Conservation (phyloP, 768 basidiomycete species). For the Cantharellus cinnabarinus region DNA sequence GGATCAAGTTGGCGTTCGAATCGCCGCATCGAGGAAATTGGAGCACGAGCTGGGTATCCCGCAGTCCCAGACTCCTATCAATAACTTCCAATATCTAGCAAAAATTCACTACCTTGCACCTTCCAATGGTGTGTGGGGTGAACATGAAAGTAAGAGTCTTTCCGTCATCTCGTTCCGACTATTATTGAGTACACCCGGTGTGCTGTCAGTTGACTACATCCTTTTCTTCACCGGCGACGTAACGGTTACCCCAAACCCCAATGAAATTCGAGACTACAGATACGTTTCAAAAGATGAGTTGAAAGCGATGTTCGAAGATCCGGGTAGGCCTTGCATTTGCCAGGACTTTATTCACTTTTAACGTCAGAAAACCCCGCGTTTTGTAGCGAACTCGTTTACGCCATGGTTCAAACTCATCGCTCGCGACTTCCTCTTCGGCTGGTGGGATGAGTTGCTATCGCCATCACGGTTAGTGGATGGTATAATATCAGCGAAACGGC, state of each 20-base stretch:
- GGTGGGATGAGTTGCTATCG: constrained; percentile 83
- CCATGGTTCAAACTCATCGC: constrained; percentile 99
- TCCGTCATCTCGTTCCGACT: background rate
- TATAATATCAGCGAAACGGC: constrained; percentile 38
- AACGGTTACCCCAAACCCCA: constrained; percentile 54
- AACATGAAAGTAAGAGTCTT: constrained; percentile 66
- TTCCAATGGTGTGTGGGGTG: constrained; percentile 83
- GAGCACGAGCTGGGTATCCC: constrained; percentile 95
- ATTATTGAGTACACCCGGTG: background rate
- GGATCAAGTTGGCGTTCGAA: constrained; percentile 48
- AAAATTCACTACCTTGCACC: constrained; percentile 96
- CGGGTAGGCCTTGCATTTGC: constrained; percentile 27
- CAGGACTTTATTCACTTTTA: constrained; percentile 1
- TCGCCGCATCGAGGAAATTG: constrained; percentile 88
- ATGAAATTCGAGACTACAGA: constrained; percentile 79
- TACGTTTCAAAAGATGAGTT: constrained; percentile 86
- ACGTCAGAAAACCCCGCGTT: background rate
- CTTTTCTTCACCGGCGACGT: constrained; percentile 85
- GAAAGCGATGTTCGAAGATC: constrained; percentile 70
- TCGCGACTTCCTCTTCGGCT: constrained; percentile 87
- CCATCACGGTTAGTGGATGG: constrained; percentile 33
- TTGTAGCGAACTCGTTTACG: constrained; percentile 67
- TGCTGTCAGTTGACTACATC: constrained; percentile 75
- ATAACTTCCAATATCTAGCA: constrained; percentile 84
- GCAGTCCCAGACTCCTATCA: constrained; percentile 46